Evolutionary conservation across 495 filamentous ascomycete species (phyloP), one percentile per base, ranked within the genome.

Genomic region (Penicillium psychrofluorescens): DNA sequence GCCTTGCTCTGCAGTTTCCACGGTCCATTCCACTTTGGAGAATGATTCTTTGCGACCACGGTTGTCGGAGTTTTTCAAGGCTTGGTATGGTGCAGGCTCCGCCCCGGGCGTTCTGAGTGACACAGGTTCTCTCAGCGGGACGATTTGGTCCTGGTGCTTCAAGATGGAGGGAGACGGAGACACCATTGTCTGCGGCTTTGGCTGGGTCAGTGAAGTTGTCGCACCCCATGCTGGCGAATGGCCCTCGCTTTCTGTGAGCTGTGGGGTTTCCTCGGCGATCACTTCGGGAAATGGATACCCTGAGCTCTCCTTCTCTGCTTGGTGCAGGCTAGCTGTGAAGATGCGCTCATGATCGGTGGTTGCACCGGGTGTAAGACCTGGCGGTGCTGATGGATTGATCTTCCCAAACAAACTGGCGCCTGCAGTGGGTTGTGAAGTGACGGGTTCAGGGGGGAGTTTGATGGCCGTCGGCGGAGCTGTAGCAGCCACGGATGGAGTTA

Each of bases 1-100:
- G 35, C 90, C 90, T 61, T 91, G 88, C 41, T 92, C 83, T 0
- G 88, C 85, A 22, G 79, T 80, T 51, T 86, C 84, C 14, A 96
- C 76, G n/a, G 75, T 83, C 88, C 88, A 96, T 43, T 81, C 72
- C 8, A 80, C 80, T 35, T 73, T 61, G 11, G 80, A 82, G 49
- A 86, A 84, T 8, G 67, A 67, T 10, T 77, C 72, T 12, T 79
- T 76, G 40, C 87, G 84, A 40, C 37, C 52, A 6, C 49, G 15
- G 2, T 39, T 45, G 6, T 49, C 53, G 29, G 44, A 41, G 29
- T 53, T 58, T 35, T 45, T 43, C 14, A 46, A 15, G 8, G 40
- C 45, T 1, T 41, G 11, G 15, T 50, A 40, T 11, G 44, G 14
- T 3, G 40, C 53, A 9, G 45, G 50, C 38, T 49, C 49, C 2